These are phyloP conservation scores for Suillus decipiens DNA, from an alignment of 768 basidiomycete species.

Conservation along the genomic window DNA sequence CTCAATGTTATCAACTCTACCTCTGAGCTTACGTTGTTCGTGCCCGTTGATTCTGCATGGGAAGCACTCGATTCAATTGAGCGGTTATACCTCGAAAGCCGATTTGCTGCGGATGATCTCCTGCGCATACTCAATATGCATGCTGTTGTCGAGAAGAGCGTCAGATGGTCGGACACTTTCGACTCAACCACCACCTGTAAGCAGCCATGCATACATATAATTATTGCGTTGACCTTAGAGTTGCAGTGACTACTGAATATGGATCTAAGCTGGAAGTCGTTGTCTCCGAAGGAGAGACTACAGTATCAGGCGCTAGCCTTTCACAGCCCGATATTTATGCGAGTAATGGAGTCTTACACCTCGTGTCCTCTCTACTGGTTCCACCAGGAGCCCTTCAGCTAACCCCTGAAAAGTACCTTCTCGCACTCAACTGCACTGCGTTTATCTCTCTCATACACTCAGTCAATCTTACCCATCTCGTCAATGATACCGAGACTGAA, in stretches of 20 bases:
- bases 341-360: slow-evolving; percentile 92
- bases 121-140: slow-evolving; percentile 78
- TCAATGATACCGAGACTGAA: slow-evolving; percentile 66
- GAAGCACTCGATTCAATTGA: slow-evolving; percentile 74
- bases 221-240: neutral
- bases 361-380: slow-evolving; percentile 80
- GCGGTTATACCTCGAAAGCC: slow-evolving; percentile 84
- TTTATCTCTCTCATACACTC: slow-evolving; percentile 90
- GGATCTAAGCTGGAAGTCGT: slow-evolving; percentile 66
- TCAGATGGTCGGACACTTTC: slow-evolving; percentile 71
- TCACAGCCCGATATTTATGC: slow-evolving; percentile 85
- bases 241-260: slow-evolving; percentile 66
- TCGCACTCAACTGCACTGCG: slow-evolving; percentile 86
- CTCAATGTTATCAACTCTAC: slow-evolving; percentile 59
- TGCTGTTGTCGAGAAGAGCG: slow-evolving; percentile 56
- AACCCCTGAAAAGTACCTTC: slow-evolving; percentile 94
- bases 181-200: slow-evolving; percentile 51
- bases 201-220: slow-evolving; percentile 22
- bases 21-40: slow-evolving; percentile 81
- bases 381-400: slow-evolving; percentile 73
- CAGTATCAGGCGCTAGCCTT: slow-evolving; percentile 59
- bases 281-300: slow-evolving; percentile 54
- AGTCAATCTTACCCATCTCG: slow-evolving; percentile 67
- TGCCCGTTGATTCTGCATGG: slow-evolving; percentile 88
- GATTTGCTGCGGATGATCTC: slow-evolving; percentile 82